Evolutionary conservation across 768 basidiomycete species (phyloP), one percentile per base, ranked within the genome.

Genomic region (Collybiopsis confluens): DNA sequence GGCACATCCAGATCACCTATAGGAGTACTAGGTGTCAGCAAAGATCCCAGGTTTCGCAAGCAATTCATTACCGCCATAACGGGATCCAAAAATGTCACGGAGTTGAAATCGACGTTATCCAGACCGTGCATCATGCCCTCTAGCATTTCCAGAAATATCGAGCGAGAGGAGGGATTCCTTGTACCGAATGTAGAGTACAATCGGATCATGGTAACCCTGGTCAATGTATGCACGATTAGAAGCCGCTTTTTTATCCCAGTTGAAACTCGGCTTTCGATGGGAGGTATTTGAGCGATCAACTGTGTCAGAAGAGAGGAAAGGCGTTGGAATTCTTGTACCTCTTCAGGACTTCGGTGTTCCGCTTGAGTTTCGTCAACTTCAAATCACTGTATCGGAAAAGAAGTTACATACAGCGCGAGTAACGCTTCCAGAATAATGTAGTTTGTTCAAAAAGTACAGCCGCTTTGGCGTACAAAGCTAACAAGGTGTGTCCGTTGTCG

Each of bases 361-460:
- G n/a, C 21, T 18, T 26, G 5, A 2, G 47, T 20, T 36, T 35
- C n/a, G 36, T 36, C 13, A 38, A 9, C n/a, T 37, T n/a, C 8
- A 28, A 27, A 28, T 9, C 23, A 9, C 18, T 37, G 7, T 4
- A 21, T 11, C 23, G 28, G 27, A 38, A 11, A 27, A 24, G 6
- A 6, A 52, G 21, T 6, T 21, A 28, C 51, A 13, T 45, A 53
- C 42, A 4, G 13, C 8, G 8, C 16, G 41, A 33, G 35, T 53
- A 53, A 9, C 43, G 52, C 18, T 36, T 24, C 33, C 43, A 35
- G 28, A 45, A 42, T 16, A 45, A 4, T 6, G 52, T 53, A 8
- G 42, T 24, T 9, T 53, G 52, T 37, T 53, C 52, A 35, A 45
- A 53, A 8, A 53, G 43, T 4, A 53, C 28, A n/a, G 42, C 13